Evolutionary conservation across 345 rosid genomes (phyloP).

Genomic region (Boechera retrofracta): DNA sequence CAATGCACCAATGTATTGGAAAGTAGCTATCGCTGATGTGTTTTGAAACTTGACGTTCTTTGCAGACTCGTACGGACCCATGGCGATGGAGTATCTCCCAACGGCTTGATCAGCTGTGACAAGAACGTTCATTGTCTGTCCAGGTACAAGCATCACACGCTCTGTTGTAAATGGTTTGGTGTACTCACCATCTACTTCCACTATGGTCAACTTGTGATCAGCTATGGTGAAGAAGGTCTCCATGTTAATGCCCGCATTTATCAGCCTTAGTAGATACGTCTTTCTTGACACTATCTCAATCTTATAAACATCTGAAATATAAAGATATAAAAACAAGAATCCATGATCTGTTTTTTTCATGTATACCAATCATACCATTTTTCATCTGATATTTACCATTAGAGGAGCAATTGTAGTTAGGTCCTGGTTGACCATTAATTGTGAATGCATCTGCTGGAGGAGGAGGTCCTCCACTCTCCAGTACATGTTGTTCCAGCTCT

Average conservation of each 20-base stretch:
- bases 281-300: constrained; percentile 67
- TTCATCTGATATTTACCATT: constrained; percentile 49
- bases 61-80: constrained; percentile 84
- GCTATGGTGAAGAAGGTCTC: constrained; percentile 86
- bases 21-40: constrained; percentile 62
- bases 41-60: constrained; percentile 64
- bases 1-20: constrained; percentile 64
- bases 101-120: constrained; percentile 76
- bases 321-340: neutral
- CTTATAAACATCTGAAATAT: constrained; percentile 66
- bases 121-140: constrained; percentile 85
- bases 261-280: constrained; percentile 74
- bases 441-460: constrained; percentile 82
- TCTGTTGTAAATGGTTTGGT: constrained; percentile 72
- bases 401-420: constrained; percentile 78
- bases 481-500: constrained; percentile 60
- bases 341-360: neutral
- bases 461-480: constrained; percentile 70
- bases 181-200: constrained; percentile 88
- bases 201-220: constrained; percentile 72
- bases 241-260: constrained; percentile 79
- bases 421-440: constrained; percentile 89
- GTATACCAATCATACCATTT: constrained; percentile 1
- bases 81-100: constrained; percentile 77
- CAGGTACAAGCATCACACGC: constrained; percentile 85